Evolutionary conservation across 208 protist genomes (phyloP), one percentile per base, ranked within the genome.

Genomic region (Angomonas ambiguus): DNA sequence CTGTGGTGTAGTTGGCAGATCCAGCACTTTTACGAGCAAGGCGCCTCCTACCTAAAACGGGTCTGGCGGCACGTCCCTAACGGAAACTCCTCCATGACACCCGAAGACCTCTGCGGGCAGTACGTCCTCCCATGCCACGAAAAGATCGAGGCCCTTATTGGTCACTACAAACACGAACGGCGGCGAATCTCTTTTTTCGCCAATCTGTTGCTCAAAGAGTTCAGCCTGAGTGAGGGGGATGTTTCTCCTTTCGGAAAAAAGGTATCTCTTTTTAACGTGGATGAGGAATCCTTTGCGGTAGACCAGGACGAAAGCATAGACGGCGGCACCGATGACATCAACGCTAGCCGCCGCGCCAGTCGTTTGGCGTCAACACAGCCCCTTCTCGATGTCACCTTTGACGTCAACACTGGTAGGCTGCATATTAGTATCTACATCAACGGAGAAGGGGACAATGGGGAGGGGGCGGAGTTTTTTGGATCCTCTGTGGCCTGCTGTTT

Each of bases 381-480:
- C 2, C 80, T 58, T 41, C 22, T 74, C 0, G 64, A 84, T n/a
- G 67, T 84, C 2, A 53, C 55, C 25, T 66, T 78, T 16, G 65
- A 80, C 67, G n/a, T 45, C 6, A 41, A 51, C 10, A 78, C 70
- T 5, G 66, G 56, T 3, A 34, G 76, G 27, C 65, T 86, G 42
- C 67, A 74, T 8, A 28, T 86, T n/a, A 76, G 65, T 62, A 28
- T 82, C 16, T 82, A 82, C 73, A 60, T 74, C 27, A 66, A 65
- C 51, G 76, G 59, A 13, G 72, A 66, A 11, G 73, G 45, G 2
- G 58, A 61, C 55, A 32, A 42, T 25, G 76, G 74, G 5, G 65
- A 76, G 13, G 69, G 67, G 24, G 72, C 68, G 1, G 69, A 61
- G 28, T 86, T 74, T 51, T 49, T 80, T 2, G 61, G 61, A 34